Percentiles rank a stretch among this genome's conserved stretches.
Conservation (phyloP, 805 yeast species). For the Starmera quercuum region DNA sequence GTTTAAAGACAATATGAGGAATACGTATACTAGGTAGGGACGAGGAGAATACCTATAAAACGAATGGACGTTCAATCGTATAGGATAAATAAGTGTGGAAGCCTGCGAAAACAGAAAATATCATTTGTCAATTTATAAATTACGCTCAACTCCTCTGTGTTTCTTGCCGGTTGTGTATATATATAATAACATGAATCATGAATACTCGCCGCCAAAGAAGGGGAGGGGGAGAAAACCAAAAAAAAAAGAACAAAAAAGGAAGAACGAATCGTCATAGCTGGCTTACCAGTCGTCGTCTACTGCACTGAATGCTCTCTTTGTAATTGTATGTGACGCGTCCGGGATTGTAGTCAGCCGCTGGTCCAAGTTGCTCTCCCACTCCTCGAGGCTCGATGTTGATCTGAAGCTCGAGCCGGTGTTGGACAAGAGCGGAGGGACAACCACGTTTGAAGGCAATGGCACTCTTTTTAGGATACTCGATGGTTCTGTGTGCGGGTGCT, state of each 20-base stretch:
- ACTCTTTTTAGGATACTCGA: conserved; percentile 27
- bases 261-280: neutral
- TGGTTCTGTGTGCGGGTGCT: conserved; percentile 11
- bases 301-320: conserved; percentile 19
- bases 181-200: no score
- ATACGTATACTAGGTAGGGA: no score
- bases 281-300: conserved; percentile 19
- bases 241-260: neutral
- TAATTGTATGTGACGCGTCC: conserved; percentile 16
- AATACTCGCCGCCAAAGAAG: no score
- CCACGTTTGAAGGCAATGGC: conserved; percentile 24
- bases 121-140: no score
- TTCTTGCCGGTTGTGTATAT: no score
- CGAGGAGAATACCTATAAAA: no score
- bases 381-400: conserved; percentile 28
- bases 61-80: no score
- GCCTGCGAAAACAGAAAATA: no score
- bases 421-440: conserved; percentile 26
- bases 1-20: no score
- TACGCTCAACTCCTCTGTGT: no score
- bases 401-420: conserved; percentile 22
- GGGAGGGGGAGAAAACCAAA: no score
- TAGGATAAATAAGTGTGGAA: no score
- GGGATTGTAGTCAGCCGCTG: conserved; percentile 26
- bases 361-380: conserved; percentile 31